Base-by-base conservation (phyloP, 1,284 basidiomycete species). In the Mycosarcoma mackinlayi region DNA sequence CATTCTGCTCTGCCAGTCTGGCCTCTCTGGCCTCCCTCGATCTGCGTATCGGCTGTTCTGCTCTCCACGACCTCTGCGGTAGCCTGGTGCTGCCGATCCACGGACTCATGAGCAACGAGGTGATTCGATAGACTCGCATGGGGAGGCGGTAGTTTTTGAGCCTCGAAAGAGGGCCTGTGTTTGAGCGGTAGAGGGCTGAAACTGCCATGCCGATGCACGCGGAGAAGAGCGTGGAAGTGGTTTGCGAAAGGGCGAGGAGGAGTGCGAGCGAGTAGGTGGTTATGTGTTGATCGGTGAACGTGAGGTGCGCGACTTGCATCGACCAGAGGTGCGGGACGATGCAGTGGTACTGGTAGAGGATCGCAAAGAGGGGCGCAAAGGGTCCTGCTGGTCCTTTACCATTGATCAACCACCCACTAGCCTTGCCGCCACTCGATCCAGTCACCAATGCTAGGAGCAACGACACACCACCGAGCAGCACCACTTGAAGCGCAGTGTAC, bases 311-410 rank as follows among this genome's bases (percentile, higher is more conserved):
- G 49, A 67, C 9, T 19, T 18, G 30, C 44, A 75, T 39, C 1
- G 47, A 46, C 69, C 69, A 75, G 7, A 48, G 51, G 23, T 58
- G 50, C 4, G 73, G 73, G 14, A 75, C 48, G 50, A 69, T 56
- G n/a, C 42, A 25, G 18, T 41, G 35, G 28, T 71, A 38, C 25
- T 75, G 73, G 44, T 60, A 47, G 10, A 75, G 40, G 27, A 58
- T 45, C 1, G 53, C 44, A 24, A 72, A 75, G 27, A 69, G 35
- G 1, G 49, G 55, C 1, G 34, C 69, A 42, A 62, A 72, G 0
- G 64, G 68, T 14, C 73, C 73, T 0, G 64, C 57, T 0, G 73
- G 35, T 23, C 4, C 35, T 28, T 16, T n/a, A n/a, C n/a, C n/a
- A n/a, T n/a, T n/a, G 38, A 14, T 10, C 33, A 21, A 7, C 68